Base-by-base conservation (phyloP, 1,139 yeast species). In the Yamadazyma buinensis region DNA sequence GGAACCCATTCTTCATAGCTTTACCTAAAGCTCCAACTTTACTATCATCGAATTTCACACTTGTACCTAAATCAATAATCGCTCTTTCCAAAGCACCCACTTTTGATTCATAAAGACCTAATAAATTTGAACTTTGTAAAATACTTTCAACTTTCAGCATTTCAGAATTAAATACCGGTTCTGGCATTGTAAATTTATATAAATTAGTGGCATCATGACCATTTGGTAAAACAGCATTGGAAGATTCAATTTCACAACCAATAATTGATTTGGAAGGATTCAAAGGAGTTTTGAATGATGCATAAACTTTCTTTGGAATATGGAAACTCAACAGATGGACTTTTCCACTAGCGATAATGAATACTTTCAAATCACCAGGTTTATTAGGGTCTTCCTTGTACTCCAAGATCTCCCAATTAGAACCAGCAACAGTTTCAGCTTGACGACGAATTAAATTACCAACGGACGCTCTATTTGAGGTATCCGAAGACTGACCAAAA, bases 1-100 rank as follows among this genome's bases (percentile, higher is more conserved):
- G 77, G 57, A 94, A 94, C 0, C 98, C 98, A 40, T 75, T 72
- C 46, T 86, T 88, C 41, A 94, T 64, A 18, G 97, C 95, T 48
- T 75, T 77, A 8, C 97, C 95, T n/a, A 92, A 65, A 1, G 92
- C 77, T 13, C 97, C 96, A 13, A 87, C 77, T 36, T 71, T 67
- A 0, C 84, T 71, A 42, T 75, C 80, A 45, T 77, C 85, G 44
- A 88, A 82, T 22, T 70, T 69, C 19, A 92, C 84, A 9, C 76
- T 67, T 18, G 80, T 71, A 2, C 98, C 98, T 23, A 92, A 62
- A 26, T 82, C 82, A 44, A 94, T 73, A 26, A 88, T 72, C 0
- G 88, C 88, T 30, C 97, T 65, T 43, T 87, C 92, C 5, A 75
- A 64, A 0, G 87, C 59, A 14, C 68, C 69, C 29, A 94, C 67